Evolutionary conservation across 768 basidiomycete genomes (phyloP), one percentile per base, ranked within the genome.

Genomic region (Hydnum rufescens): DNA sequence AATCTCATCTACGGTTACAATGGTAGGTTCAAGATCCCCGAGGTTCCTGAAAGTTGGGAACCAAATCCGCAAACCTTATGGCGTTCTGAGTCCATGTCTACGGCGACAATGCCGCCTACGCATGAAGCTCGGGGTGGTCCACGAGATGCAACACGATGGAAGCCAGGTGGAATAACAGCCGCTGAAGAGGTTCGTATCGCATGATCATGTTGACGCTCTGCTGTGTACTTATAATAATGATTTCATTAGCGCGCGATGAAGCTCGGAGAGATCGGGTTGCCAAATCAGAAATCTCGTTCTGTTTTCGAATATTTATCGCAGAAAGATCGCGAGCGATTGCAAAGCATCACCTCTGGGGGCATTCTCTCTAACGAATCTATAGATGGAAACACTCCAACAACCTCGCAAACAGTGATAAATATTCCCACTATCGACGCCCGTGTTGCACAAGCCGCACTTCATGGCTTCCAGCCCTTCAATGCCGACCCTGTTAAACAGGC

Each of bases 231-330:
- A 36, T 2, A 34, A 8, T 43, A 8, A 2, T 36, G 51, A 13
- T n/a, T 34, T 36, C 25, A 29, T 29, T 57, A 96, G 90, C 75
- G 95, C 49, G 93, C 89, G 26, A 66, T 72, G 1, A 69, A 82
- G 19, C 70, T 97, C 0, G 92, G 92, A 51, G 95, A 97, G 65
- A 75, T 75, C 5, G 77, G 77, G 6, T 68, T 85, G 6, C 72
- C 78, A 8, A 66, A 77, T 2, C 74, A 73, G 26, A 13, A 47
- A 13, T 75, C 83, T 1, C 77, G 77, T 6, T 96, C 93, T 0
- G 76, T 99, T 16, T 96, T 93, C 63, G 92, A 97, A 43, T 97
- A 79, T 62, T 77, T 97, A 63, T 93, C 95, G 0, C 76, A 82
- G 57, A 92, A 90, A 60, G 88, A 93, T 60, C 75, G 78, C 53